These are phyloP conservation scores for Pythium chondricola DNA, from an alignment of 352 stramenopile genomes.

Conservation along the genomic window DNA sequence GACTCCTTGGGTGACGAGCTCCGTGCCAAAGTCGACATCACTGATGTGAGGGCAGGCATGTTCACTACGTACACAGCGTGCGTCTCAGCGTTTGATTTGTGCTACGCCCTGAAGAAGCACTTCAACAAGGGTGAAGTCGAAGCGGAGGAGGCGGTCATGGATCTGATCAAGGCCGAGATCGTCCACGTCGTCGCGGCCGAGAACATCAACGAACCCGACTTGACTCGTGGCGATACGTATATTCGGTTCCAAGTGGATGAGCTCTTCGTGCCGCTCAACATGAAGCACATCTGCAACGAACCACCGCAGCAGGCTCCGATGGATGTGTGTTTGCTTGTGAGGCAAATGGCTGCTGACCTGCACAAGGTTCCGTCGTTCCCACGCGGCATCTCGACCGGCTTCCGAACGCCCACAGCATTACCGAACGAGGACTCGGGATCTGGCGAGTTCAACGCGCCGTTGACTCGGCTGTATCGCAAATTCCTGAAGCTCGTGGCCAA, in stretches of 20 bases:
- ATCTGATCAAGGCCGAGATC: constrained; percentile 35
- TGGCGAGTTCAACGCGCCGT: constrained; percentile 45
- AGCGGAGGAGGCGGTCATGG: constrained; percentile 31
- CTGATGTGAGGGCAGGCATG: constrained; percentile 57
- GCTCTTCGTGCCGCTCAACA: constrained; percentile 73
- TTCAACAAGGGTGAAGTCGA: constrained; percentile 48
- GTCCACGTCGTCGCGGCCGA: constrained; percentile 58
- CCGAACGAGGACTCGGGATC: constrained; percentile 13
- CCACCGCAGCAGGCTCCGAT: constrained; percentile 41
- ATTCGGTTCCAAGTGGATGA: constrained; percentile 84
- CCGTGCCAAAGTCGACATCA: constrained; percentile 43
- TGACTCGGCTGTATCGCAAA: constrained; percentile 59
- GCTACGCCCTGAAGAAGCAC: constrained; percentile 45
- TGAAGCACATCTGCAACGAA: constrained; percentile 63
- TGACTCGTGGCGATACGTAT: constrained; percentile 45
- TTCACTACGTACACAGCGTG: constrained; percentile 70
- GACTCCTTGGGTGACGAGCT: too few species aligned
- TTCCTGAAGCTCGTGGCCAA: constrained; percentile 65
- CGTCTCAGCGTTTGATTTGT: constrained; percentile 41
- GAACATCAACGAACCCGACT: constrained; percentile 34
- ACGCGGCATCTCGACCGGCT: constrained; percentile 62
- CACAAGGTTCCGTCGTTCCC: constrained; percentile 63
- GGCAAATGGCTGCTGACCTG: constrained; percentile 59
- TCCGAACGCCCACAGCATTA: constrained; percentile 26
- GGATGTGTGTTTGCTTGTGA: constrained; percentile 63